These are phyloP conservation scores for Aspergillus versicolor DNA, from an alignment of 2,329 filamentous ascomycete species.

Conservation along the genomic window DNA sequence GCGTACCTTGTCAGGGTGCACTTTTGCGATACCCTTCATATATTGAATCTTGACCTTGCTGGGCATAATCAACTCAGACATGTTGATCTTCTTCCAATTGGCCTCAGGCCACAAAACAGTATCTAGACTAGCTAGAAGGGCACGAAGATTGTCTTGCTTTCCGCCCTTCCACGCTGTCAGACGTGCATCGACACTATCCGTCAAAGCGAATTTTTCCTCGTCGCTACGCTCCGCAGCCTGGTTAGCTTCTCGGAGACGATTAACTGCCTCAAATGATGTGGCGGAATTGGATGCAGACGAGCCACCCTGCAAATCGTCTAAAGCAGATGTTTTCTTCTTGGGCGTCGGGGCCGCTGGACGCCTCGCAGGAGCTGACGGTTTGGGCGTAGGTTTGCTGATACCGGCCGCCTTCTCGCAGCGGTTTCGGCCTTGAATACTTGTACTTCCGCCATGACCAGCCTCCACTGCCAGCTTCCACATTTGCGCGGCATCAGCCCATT, in stretches of 20 bases:
- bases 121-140: constrained; percentile 82
- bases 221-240: constrained; percentile 81
- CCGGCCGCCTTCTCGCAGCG: constrained; percentile 86
- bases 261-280: constrained; percentile 71
- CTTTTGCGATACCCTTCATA: constrained; percentile 99
- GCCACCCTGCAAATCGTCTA: constrained; percentile 32
- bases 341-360: constrained; percentile 48
- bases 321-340: constrained; percentile 34
- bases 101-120: constrained; percentile 86
- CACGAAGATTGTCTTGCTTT: constrained; percentile 88
- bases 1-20: constrained; percentile 95
- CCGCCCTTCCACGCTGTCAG: constrained; percentile 82
- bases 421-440: constrained; percentile 80
- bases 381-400: constrained; percentile 54
- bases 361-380: constrained; percentile 46
- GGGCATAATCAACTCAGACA: constrained; percentile 88
- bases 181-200: constrained; percentile 79
- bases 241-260: constrained; percentile 78
- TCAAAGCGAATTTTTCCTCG: constrained; percentile 86
- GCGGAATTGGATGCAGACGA: constrained; percentile 40
- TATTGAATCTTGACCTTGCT: constrained; percentile 97
- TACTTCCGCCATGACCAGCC: constrained; percentile 78
- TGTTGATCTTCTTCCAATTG: constrained; percentile 94
- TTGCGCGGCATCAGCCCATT: constrained; percentile 77
- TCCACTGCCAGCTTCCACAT: constrained; percentile 84